Conservation (phyloP, 2,329 filamentous ascomycete species). For the Orbilia ellipsospora region DNA sequence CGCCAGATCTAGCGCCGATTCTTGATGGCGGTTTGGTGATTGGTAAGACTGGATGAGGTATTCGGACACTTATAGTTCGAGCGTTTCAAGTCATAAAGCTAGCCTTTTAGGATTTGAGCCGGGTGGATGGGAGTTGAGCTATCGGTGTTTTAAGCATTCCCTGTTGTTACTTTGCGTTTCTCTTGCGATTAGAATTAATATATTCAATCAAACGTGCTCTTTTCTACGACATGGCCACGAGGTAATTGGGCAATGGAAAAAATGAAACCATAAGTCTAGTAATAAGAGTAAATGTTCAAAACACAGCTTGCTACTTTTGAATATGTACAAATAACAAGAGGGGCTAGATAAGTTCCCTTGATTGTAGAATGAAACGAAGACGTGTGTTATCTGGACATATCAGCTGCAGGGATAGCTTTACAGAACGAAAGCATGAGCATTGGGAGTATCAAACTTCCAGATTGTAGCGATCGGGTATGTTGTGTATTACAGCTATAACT, state of each 20-base stretch:
- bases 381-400: not conserved
- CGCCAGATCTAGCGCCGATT: too few species aligned
- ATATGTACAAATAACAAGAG: conserved; percentile 9
- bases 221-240: not conserved
- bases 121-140: too few species aligned
- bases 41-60: too few species aligned
- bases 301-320: conserved; percentile 5
- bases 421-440: not conserved
- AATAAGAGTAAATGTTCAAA: not conserved
- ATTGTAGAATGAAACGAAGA: conserved; percentile 6
- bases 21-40: too few species aligned
- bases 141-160: too few species aligned
- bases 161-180: too few species aligned
- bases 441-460: not conserved
- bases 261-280: not conserved
- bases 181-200: too few species aligned
- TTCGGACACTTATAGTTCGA: too few species aligned
- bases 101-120: too few species aligned
- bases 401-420: not conserved
- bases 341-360: conserved; percentile 2
- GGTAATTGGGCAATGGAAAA: not conserved
- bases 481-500: not conserved
- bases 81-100: too few species aligned
- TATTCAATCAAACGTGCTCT: too few species aligned
- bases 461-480: not conserved